Conservation (phyloP, 2,329 filamentous ascomycete genomes). For the Beauveria bassiana region DNA sequence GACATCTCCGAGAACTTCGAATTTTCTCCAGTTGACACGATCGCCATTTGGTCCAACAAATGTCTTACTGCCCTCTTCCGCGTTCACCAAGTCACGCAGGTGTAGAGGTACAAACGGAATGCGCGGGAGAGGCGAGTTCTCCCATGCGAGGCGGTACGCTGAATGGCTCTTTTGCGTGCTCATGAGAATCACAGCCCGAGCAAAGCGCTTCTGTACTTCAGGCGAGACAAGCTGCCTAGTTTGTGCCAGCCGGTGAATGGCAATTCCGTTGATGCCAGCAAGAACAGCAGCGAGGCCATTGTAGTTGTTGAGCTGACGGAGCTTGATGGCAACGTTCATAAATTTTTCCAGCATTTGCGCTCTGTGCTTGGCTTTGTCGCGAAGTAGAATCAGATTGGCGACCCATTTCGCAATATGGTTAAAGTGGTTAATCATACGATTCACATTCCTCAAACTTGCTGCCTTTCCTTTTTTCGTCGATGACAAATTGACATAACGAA, state of each 20-base stretch:
- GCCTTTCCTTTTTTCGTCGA: slow-evolving; percentile 64
- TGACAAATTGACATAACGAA: slow-evolving; percentile 79
- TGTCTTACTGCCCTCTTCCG: slow-evolving; percentile 86
- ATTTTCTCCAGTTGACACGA: slow-evolving; percentile 95
- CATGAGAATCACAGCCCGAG: slow-evolving; percentile 86
- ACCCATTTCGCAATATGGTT: slow-evolving; percentile 81
- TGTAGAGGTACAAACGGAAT: slow-evolving; percentile 93
- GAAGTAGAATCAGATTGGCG: slow-evolving; percentile 73
- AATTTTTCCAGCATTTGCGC: slow-evolving; percentile 90
- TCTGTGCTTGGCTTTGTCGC: slow-evolving; percentile 93
- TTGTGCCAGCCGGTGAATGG: slow-evolving; percentile 74
- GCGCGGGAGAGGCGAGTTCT: slow-evolving; percentile 81
- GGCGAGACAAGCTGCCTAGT: slow-evolving; percentile 69
- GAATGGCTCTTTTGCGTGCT: slow-evolving; percentile 86
- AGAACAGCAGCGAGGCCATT: slow-evolving; percentile 91
- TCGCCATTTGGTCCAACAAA: slow-evolving; percentile 68
- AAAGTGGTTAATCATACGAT: slow-evolving; percentile 90
- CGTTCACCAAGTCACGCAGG: slow-evolving; percentile 80
- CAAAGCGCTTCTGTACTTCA: slow-evolving; percentile 73
- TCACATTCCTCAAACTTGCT: slow-evolving; percentile 74
- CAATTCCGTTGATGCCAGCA: slow-evolving; percentile 82
- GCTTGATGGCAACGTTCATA: slow-evolving; percentile 78
- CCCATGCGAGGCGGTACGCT: slow-evolving; percentile 94
- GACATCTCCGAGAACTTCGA: slow-evolving; percentile 90
- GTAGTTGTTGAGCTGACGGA: slow-evolving; percentile 93